Base-by-base conservation (phyloP, 768 basidiomycete species). In the Termitomyces titanicus region DNA sequence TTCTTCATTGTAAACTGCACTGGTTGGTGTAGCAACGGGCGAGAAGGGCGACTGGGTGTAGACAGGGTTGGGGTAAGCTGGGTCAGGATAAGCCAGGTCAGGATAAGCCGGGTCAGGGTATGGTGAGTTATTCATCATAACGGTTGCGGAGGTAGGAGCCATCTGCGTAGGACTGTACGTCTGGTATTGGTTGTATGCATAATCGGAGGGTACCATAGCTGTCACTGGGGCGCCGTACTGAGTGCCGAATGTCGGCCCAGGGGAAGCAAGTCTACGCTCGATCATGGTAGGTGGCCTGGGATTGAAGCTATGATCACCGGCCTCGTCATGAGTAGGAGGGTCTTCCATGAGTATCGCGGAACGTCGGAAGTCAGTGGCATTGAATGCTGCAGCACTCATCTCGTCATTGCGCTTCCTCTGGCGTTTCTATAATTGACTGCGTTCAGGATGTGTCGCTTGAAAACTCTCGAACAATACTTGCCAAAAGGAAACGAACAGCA, bases 321-420 rank as follows among this genome's bases (percentile, higher is more conserved):
- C 71, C 53, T 74, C 74, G 43, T 74, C 70, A 43, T 72, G 72
- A 5, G 72, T 71, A 25, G 70, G 72, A n/a, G 79, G 76, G 59
- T 86, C 85, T 45, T 82, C 73, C 22, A 84, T 70, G 22, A 88
- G 66, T 15, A 84, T 64, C n/a, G 79, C 81, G 13, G 88, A 89
- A 50, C 84, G 82, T 49, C 81, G 79, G 76, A 88, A 88, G 10
- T 78, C 78, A 42, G 71, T 67, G 1, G 84, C 69, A 57, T 82
- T 77, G 67, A 88, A 90, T 18, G 64, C 68, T 45, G 68, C 63
- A 25, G 78, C 76, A 0, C 72, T 72, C 3, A 42, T 22, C n/a
- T 73, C 68, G 18, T 70, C 73, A 59, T 73, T 71, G 46, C 74
- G 70, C 34, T 70, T 72, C 37, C 77, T 79, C 50, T 78, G 77